Evolutionary conservation across 2,329 filamentous ascomycete genomes (phyloP), one percentile per base, ranked within the genome.

Genomic region (Ophiocordyceps robertsii): DNA sequence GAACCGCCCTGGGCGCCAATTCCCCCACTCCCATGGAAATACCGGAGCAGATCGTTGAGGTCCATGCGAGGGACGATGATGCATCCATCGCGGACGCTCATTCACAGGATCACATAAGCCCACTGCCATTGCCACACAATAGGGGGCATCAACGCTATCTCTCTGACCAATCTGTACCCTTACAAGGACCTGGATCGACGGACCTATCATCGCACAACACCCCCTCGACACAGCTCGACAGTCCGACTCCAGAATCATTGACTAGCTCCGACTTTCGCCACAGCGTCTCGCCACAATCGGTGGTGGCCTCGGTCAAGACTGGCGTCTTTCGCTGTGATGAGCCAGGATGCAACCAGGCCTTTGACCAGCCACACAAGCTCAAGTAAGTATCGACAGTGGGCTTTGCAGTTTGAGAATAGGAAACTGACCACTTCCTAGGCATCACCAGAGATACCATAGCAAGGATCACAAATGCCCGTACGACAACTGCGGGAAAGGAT

Each of bases 371-470:
- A 10, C 73, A 79, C 47, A 77, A 78, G 51, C 63, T 79, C 16
- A 78, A 77, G 70, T 74, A 63, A 30, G 51, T 9, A 6, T 14
- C 13, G 13, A 3, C 6, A 27, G 24, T 9, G 6, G 24, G 6
- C 24, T 27, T 6, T 9, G 24, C 9, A 27, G 9, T 27, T 9
- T 3, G 12, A 24, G 10, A n/a, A 10, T 37, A 16, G 24, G 19
- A 30, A 8, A 37, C 45, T 50, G 21, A 47, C 29, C 31, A 12
- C 27, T 6, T 10, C 27, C n/a, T 27, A 74, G 70, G 48, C 75
- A 79, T 44, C 75, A 79, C 52, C 73, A 72, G 48, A 67, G 75
- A 16, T 79, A 79, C 47, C 75, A 79, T 49, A 72, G 73, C 42
- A 71, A 73, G 46, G 72, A 73, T 38, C 75, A 79, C 53, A 73